These are phyloP conservation scores for Dactylonectria macrodidyma DNA, from an alignment of 2,329 filamentous ascomycete genomes.

Conservation along the genomic window DNA sequence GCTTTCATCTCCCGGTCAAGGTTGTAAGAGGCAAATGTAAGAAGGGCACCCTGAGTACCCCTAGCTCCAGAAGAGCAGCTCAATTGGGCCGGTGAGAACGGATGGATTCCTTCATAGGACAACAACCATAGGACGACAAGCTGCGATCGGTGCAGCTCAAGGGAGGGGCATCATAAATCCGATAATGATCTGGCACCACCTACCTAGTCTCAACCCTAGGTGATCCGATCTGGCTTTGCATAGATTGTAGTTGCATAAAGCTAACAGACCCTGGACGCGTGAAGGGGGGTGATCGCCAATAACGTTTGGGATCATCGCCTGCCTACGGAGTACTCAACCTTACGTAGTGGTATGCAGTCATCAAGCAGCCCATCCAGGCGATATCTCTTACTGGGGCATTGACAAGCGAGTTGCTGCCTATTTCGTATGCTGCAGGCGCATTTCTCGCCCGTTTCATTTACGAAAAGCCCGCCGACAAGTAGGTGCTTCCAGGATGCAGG, in stretches of 20 bases:
- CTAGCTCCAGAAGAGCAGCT: no score
- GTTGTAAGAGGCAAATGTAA: no score
- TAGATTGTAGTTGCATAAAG: neutral
- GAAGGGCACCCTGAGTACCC: no score
- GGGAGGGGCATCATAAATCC: neutral
- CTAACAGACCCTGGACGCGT: constrained; percentile 7
- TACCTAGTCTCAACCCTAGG: constrained; percentile 3
- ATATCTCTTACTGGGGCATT: neutral
- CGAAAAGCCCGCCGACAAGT: neutral
- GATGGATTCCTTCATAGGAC: neutral
- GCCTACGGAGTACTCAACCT: no score
- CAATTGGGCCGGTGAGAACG: no score
- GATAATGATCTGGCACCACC: neutral
- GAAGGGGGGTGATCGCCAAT: constrained; percentile 22
- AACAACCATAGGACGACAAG: neutral
- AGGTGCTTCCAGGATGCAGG: neutral
- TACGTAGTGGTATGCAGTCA: neutral
- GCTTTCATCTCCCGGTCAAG: no score
- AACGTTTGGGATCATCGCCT: constrained; percentile 23
- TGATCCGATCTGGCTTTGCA: neutral
- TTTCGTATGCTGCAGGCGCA: constrained; percentile 10
- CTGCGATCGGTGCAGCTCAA: neutral
- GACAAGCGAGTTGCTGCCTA: constrained; percentile 5
- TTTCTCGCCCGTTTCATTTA: constrained; percentile 8
- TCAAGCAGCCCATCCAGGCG: neutral